Conservation (phyloP, 2,329 filamentous ascomycete species). For the Scedosporium aurantiacum region DNA sequence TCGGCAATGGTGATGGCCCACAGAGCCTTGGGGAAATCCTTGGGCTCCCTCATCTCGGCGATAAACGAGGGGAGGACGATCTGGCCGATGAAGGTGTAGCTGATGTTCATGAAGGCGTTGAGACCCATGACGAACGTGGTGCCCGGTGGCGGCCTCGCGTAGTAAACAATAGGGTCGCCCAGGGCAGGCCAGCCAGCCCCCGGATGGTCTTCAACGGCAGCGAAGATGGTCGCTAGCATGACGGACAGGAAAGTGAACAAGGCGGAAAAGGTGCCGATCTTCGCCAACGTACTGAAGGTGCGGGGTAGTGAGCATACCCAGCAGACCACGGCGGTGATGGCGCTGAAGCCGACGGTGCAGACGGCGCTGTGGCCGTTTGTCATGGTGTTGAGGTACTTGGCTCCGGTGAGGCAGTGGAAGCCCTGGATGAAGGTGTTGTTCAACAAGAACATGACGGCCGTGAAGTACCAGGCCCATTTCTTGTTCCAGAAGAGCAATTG, state of each 20-base stretch:
- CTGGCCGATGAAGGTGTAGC: slow-evolving; percentile 92
- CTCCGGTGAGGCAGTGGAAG: slow-evolving; percentile 71
- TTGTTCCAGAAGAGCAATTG: slow-evolving; percentile 87
- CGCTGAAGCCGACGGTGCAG: slow-evolving; percentile 64
- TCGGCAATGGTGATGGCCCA: slow-evolving; percentile 86
- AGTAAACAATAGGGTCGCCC: slow-evolving; percentile 56
- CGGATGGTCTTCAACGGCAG: slow-evolving; percentile 64
- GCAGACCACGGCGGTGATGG: slow-evolving; percentile 63
- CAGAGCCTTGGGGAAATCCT: slow-evolving; percentile 85
- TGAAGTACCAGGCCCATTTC: slow-evolving; percentile 57
- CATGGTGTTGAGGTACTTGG: slow-evolving; percentile 86
- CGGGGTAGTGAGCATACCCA: slow-evolving; percentile 73
- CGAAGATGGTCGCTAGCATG: slow-evolving; percentile 71
- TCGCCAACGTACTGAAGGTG: slow-evolving; percentile 72
- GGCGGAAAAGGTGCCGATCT: slow-evolving; percentile 68
- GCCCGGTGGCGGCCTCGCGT: slow-evolving; percentile 50
- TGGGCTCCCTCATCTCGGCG: slow-evolving; percentile 73
- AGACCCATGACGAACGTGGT: slow-evolving; percentile 75
- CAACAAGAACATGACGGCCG: slow-evolving; percentile 77
- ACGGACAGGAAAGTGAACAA: slow-evolving; percentile 87
- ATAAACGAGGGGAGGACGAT: slow-evolving; percentile 93
- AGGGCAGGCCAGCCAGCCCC: background rate
- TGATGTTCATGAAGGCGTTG: slow-evolving; percentile 88
- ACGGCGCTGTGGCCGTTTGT: slow-evolving; percentile 53
- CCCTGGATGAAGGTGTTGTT: slow-evolving; percentile 90